A percentile compares a stretch with the other conserved stretches of the same genome.
These are phyloP conservation scores for Xylariaceae sp. DNA, from an alignment of 2,329 filamentous ascomycete genomes.

Conservation along the genomic window DNA sequence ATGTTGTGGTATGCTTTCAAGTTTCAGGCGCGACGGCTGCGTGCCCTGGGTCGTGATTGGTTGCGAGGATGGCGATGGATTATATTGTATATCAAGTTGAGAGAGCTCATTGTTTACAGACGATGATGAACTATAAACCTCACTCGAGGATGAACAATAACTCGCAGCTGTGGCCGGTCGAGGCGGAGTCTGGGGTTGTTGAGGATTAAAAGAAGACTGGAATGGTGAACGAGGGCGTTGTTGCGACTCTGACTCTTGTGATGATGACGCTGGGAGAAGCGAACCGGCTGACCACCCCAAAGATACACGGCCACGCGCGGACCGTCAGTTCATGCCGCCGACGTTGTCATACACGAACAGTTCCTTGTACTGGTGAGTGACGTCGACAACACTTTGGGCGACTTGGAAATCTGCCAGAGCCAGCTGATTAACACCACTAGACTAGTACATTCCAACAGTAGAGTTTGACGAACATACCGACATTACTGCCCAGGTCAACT, in stretches of 20 bases:
- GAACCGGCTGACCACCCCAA: constrained; percentile 48
- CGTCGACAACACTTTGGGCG: constrained; percentile 81
- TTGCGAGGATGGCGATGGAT: constrained; percentile 23
- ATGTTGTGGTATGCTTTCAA: constrained; percentile 15
- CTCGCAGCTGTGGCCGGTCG: constrained; percentile 24
- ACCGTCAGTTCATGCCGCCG: constrained; percentile 44
- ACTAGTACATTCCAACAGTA: background rate
- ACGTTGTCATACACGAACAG: constrained; percentile 73
- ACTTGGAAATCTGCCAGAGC: constrained; percentile 71
- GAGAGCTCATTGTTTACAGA: constrained; percentile 12
- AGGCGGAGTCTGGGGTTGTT: constrained; percentile 8
- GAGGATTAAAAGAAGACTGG: constrained; percentile 14
- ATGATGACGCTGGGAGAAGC: constrained; percentile 26
- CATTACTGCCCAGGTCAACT: constrained; percentile 70
- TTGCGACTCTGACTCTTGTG: constrained; percentile 26
- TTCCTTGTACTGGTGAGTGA: constrained; percentile 79
- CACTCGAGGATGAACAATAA: constrained; percentile 26
- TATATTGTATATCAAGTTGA: constrained; percentile 13
- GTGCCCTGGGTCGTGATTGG: constrained; percentile 25
- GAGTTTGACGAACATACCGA: constrained; percentile 63
- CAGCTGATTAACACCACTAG: constrained; percentile 20
- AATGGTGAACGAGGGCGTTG: constrained; percentile 16
- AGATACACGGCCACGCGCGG: constrained; percentile 45
- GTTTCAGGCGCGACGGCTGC: constrained; percentile 16
- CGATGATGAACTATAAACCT: constrained; percentile 21